Base-by-base conservation (phyloP, 1,139 yeast genomes). In the Debaryomycetaceae sp. region DNA sequence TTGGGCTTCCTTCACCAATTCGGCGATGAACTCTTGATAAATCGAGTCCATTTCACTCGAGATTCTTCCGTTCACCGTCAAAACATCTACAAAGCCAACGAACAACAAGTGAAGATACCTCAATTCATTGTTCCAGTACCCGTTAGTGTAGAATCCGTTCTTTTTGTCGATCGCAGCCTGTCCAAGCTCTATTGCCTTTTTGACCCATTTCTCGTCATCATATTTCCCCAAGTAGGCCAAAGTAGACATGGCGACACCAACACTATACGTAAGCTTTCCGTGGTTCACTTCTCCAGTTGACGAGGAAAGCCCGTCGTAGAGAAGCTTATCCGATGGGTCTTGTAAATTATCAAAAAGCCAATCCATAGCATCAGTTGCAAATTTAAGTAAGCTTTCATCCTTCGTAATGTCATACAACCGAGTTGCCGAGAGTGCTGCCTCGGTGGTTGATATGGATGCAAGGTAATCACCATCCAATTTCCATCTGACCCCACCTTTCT, bases 371-470 rank as follows among this genome's bases (percentile, higher is more conserved):
- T 55, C 42, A 37, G 52, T 54, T 11, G 67, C 59, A 46, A 65
- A 66, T 1, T 46, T 44, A 6, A 64, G 39, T 38, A 60, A 52
- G 3, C 47, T 47, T 4, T 41, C 36, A 37, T 65, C 62, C 5
- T 50, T 38, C 11, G 51, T 55, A 24, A 51, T 43, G 17, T 59
- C 57, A 45, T 59, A 62, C 11, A 66, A 41, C 43, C 56, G 55
- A 33, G 65, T 53, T 0, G 72, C 69, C 8, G 69, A 63, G 41
- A 68, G 56, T 1, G 68, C 70, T 0, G 67, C 63, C 48, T 68
- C 73, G 6, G 58, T 45, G n/a, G 66, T 63, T 9, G 72, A 66
- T 27, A 68, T 68, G 36, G 68, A 63, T 1, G 72, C 67, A 34
- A 67, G 48, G 48, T 68, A 68, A 27, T 49, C 46, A 5, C 53